These are phyloP conservation scores for Scorias spongiosa DNA, from an alignment of 2,329 filamentous ascomycete genomes.

Conservation along the genomic window DNA sequence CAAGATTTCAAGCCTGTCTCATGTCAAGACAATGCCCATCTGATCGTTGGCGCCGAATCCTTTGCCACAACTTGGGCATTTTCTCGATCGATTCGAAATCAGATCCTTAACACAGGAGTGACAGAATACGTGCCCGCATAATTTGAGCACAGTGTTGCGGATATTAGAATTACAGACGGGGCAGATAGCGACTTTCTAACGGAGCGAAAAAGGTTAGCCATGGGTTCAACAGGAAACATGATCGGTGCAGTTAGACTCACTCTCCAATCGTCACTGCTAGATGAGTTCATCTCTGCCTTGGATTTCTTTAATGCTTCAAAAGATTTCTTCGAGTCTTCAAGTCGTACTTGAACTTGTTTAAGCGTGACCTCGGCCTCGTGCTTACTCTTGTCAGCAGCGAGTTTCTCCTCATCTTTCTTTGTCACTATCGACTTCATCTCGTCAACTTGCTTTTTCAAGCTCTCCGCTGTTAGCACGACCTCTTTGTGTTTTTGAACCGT, in stretches of 20 bases:
- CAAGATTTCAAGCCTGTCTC: not conserved
- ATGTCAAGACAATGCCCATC: constrained; percentile 41
- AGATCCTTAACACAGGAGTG: constrained; percentile 78
- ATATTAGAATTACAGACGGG: constrained; percentile 85
- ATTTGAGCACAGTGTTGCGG: constrained; percentile 86
- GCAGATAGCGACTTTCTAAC: constrained; percentile 63
- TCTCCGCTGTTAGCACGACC: constrained; percentile 52
- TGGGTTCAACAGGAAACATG: not conserved
- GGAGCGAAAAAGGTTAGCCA: not conserved
- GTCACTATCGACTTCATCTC: constrained; percentile 63
- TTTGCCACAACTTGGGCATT: constrained; percentile 87
- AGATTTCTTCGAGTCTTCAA: constrained; percentile 68
- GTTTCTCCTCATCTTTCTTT: constrained; percentile 55
- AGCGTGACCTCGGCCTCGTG: constrained; percentile 54
- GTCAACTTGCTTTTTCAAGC: constrained; percentile 56
- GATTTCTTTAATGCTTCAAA: constrained; percentile 76
- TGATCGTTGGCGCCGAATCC: constrained; percentile 84
- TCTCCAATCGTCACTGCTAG: constrained; percentile 72
- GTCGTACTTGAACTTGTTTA: constrained; percentile 61
- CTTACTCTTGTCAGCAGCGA: constrained; percentile 46
- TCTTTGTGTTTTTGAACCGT: constrained; percentile 60
- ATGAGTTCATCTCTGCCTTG: constrained; percentile 47
- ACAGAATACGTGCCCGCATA: constrained; percentile 92
- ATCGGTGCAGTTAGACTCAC: constrained; percentile 39
- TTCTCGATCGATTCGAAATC: constrained; percentile 76